Conservation (phyloP, 1,284 basidiomycete species). For the Ceratobasidium sp. region DNA sequence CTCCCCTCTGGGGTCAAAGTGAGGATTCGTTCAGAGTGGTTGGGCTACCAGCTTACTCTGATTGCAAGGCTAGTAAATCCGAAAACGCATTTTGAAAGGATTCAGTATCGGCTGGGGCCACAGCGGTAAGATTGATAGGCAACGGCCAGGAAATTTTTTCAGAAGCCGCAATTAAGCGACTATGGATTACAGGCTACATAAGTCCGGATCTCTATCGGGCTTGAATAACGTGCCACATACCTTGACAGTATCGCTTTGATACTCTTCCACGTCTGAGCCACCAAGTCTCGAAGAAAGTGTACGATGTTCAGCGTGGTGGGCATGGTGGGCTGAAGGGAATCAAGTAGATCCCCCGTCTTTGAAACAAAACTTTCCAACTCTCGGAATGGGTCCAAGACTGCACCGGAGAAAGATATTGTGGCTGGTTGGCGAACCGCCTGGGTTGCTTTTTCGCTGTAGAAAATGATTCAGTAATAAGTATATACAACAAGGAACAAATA, state of each 20-base stretch:
- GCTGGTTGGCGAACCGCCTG: constrained; percentile 49
- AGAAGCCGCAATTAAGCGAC: constrained; percentile 69
- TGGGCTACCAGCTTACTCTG: constrained; percentile 64
- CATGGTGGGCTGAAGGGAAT: constrained; percentile 55
- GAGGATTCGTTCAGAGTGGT: background rate
- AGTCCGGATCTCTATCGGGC: constrained; percentile 42
- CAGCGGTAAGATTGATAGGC: constrained; percentile 63
- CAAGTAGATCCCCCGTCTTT: constrained; percentile 61
- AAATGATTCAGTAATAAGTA: background rate
- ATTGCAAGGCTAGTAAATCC: constrained; percentile 80
- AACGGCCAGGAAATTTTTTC: constrained; percentile 84
- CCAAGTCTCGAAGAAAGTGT: constrained; percentile 66
- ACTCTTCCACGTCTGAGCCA: constrained; percentile 76
- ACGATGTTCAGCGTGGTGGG: constrained; percentile 62
- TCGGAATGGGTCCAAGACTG: constrained; percentile 68
- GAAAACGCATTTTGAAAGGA: constrained; percentile 79
- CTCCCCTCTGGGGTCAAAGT: constrained; percentile 3
- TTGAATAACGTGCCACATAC: constrained; percentile 59
- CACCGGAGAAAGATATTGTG: constrained; percentile 58
- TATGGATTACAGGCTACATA: constrained; percentile 52
- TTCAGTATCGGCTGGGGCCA: constrained; percentile 62
- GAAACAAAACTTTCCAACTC: constrained; percentile 69
- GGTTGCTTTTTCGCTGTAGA: constrained; percentile 52
- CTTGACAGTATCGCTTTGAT: constrained; percentile 72
- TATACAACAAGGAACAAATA: constrained; percentile 23